Conservation (phyloP, 768 basidiomycete genomes). For the Pleurotus tuoliensis region DNA sequence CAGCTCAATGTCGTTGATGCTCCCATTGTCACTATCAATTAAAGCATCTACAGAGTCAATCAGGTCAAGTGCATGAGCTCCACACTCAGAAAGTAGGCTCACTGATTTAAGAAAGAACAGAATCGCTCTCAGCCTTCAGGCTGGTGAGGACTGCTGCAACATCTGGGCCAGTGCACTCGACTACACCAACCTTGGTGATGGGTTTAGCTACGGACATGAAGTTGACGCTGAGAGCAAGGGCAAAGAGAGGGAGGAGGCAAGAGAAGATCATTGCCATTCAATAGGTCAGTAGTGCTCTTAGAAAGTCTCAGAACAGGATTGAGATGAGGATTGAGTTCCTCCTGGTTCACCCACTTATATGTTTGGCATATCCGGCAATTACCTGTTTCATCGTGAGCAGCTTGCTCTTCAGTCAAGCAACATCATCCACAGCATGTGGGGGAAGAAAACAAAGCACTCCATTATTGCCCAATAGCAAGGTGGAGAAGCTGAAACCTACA, state of each 20-base stretch:
- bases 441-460: too few relatives aligned
- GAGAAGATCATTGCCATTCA: not conserved
- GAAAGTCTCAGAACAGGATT: too few relatives aligned
- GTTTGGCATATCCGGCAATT: too few relatives aligned
- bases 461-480: too few relatives aligned
- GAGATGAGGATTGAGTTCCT: too few relatives aligned
- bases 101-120: constrained; percentile 21
- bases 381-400: too few relatives aligned
- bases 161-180: constrained; percentile 3
- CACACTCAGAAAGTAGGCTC: not conserved
- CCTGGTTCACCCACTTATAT: too few relatives aligned
- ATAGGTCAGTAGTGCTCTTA: too few relatives aligned
- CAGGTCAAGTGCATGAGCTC: constrained; percentile 3
- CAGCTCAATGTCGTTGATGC: constrained; percentile 15
- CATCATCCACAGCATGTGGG: too few relatives aligned
- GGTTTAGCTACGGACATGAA: not conserved
- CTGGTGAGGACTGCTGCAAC: constrained; percentile 16
- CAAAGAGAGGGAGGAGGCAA: not conserved
- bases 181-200: not conserved
- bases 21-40: constrained; percentile 11
- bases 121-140: constrained; percentile 14
- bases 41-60: not conserved
- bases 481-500: too few relatives aligned
- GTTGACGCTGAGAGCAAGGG: not conserved
- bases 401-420: too few relatives aligned